Evolutionary conservation across 768 basidiomycete species (phyloP).

Genomic region (Lentinula guzmanii): DNA sequence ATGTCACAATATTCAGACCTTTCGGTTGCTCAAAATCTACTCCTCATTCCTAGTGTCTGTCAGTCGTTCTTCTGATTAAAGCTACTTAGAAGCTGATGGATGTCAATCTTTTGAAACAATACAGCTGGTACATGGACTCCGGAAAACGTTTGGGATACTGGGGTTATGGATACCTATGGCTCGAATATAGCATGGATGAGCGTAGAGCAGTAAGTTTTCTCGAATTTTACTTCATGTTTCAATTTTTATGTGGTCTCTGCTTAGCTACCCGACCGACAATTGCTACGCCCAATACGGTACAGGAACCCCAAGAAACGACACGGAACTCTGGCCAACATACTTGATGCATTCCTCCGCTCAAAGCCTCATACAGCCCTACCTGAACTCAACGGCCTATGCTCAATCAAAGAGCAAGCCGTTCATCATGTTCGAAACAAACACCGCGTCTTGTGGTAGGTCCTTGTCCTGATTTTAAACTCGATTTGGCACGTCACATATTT

Average conservation of each 20-base stretch:
- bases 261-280: constrained; percentile 37
- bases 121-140: constrained; percentile 32
- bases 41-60: constrained; percentile 33
- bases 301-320: constrained; percentile 28
- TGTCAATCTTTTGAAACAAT: no score
- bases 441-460: constrained; percentile 29
- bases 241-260: neutral
- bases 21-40: constrained; percentile 22
- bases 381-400: constrained; percentile 39
- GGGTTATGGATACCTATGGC: constrained; percentile 26
- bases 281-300: constrained; percentile 46
- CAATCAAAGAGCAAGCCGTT: constrained; percentile 22
- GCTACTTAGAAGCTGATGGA: neutral
- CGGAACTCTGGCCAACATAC: constrained; percentile 44
- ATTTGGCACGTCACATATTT: neutral
- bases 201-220: constrained; percentile 33
- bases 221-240: no score
- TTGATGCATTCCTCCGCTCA: constrained; percentile 54
- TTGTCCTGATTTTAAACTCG: neutral
- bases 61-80: neutral
- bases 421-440: constrained; percentile 39
- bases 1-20: constrained; percentile 20
- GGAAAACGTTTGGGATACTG: constrained; percentile 28
- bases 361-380: constrained; percentile 45
- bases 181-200: constrained; percentile 23